A percentile compares a stretch with the other conserved stretches of the same genome.
Evolutionary conservation across 352 stramenopile species (phyloP).

Genomic region (Globisporangium camurandrum): DNA sequence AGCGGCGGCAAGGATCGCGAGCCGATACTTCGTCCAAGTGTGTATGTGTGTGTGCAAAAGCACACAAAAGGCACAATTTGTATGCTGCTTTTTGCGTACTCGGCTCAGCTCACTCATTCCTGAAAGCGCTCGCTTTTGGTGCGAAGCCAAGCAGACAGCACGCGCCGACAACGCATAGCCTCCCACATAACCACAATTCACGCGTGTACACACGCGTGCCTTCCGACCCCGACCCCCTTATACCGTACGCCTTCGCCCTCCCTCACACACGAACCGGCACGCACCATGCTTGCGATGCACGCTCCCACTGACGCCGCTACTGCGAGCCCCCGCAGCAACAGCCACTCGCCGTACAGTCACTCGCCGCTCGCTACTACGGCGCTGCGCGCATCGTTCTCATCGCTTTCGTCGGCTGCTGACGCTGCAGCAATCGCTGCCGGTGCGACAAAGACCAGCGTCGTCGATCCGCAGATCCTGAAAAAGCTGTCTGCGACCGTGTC

Average conservation of each 20-base stretch:
- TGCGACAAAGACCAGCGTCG: slow-evolving; percentile 25
- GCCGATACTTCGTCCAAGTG: too few species aligned
- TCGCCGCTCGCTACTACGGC: slow-evolving; percentile 3
- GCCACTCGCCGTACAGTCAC: not conserved
- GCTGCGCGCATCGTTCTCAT: slow-evolving; percentile 10
- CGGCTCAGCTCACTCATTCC: not conserved
- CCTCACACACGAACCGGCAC: too few species aligned
- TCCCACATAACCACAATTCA: too few species aligned
- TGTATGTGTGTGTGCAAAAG: too few species aligned
- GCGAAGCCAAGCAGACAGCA: too few species aligned
- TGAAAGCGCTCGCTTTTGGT: not conserved
- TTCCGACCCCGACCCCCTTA: not conserved
- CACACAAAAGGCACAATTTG: too few species aligned
- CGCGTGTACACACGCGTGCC: not conserved
- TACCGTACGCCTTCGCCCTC: not conserved
- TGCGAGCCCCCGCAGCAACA: not conserved
- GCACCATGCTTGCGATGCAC: slow-evolving; percentile 5
- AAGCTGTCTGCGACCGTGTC: slow-evolving; percentile 71
- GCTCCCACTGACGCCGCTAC: not conserved
- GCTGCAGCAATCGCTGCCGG: slow-evolving; percentile 17
- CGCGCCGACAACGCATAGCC: too few species aligned
- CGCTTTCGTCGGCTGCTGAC: slow-evolving; percentile 22
- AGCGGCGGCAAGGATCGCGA: too few species aligned
- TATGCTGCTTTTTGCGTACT: too few species aligned
- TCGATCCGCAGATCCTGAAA: slow-evolving; percentile 78